Evolutionary conservation across 1,139 yeast genomes (phyloP), one percentile per base, ranked within the genome.

Genomic region (Yamadazyma conglobata): DNA sequence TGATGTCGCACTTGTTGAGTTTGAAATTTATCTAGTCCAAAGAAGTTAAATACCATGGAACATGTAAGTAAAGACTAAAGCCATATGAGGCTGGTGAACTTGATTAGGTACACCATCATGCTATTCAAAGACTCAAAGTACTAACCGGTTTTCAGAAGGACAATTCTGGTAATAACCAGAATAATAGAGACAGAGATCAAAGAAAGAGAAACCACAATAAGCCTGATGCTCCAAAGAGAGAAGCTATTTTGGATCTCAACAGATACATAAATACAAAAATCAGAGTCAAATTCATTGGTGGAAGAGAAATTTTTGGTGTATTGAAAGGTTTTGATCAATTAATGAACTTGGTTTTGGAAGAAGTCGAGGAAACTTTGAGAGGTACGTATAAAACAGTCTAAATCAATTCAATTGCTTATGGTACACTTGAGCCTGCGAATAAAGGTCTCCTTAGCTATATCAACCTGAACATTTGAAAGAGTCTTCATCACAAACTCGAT

Each of bases 271-370:
- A 86, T 53, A 70, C 82, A 44, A 60, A 71, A 43, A 77, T 91
- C 31, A 72, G 83, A 46, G 94, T 88, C 35, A 79, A 84, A 50
- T 79, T 91, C 52, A 73, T 80, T 45, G 95, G 95, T n/a, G 96
- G 96, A 10, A 75, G 96, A 54, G 64, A 67, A 52, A 79, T 89
- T 7, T 69, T 71, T 15, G 98, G 98, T 15, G 60, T 64, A 1
- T 70, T 91, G 46, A 86, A 84, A 48, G 97, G 98, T 12, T 88
- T 73, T 54, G 98, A 91, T 55, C 94, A 85, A 56, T 70, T 88
- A 56, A 83, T 89, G 94, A 91, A 91, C 60, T 68, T 91, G 46
- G 97, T 91, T 6, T 71, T 91, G 44, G 96, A 88, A 48, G 80
- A 88, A 27, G 89, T 85, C 9, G 70, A 71, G 28, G 96, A 91